These are phyloP conservation scores for Dactylella cylindrospora DNA, from an alignment of 2,329 filamentous ascomycete genomes.

Conservation along the genomic window DNA sequence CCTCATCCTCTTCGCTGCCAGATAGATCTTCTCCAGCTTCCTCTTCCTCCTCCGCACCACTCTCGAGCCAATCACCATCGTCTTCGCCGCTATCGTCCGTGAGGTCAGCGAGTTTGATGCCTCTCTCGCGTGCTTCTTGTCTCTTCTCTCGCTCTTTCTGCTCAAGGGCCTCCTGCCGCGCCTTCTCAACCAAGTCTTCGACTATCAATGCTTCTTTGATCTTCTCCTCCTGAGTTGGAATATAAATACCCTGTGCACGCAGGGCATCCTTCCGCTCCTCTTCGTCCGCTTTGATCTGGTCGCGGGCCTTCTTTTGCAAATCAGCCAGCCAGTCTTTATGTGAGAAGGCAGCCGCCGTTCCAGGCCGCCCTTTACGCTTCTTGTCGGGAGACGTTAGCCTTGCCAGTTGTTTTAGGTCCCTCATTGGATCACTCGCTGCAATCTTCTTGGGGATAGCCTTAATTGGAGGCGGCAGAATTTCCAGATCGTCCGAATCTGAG, in stretches of 20 bases:
- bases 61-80: slow-evolving; percentile 49
- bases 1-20: slow-evolving; percentile 18
- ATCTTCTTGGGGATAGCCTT: neutral
- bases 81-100: slow-evolving; percentile 57
- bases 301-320: slow-evolving; percentile 70
- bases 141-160: slow-evolving; percentile 67
- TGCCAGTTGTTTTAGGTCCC: slow-evolving; percentile 18
- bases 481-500: slow-evolving; percentile 49
- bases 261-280: slow-evolving; percentile 75
- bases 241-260: slow-evolving; percentile 73
- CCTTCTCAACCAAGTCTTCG: slow-evolving; percentile 84
- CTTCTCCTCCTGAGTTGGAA: slow-evolving; percentile 84
- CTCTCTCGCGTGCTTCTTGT: slow-evolving; percentile 57
- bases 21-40: slow-evolving; percentile 11
- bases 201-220: slow-evolving; percentile 78
- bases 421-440: slow-evolving; percentile 24
- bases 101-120: slow-evolving; percentile 56
- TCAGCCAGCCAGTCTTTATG: slow-evolving; percentile 67
- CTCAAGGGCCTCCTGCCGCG: slow-evolving; percentile 74
- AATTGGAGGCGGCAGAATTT: slow-evolving; percentile 51
- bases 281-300: slow-evolving; percentile 76
- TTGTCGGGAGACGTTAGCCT: slow-evolving; percentile 46
- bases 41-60: slow-evolving; percentile 55
- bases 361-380: slow-evolving; percentile 50
- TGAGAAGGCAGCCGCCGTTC: slow-evolving; percentile 64